Evolutionary conservation across 2,329 filamentous ascomycete genomes (phyloP).

Genomic region (Stemphylium vesicarium): DNA sequence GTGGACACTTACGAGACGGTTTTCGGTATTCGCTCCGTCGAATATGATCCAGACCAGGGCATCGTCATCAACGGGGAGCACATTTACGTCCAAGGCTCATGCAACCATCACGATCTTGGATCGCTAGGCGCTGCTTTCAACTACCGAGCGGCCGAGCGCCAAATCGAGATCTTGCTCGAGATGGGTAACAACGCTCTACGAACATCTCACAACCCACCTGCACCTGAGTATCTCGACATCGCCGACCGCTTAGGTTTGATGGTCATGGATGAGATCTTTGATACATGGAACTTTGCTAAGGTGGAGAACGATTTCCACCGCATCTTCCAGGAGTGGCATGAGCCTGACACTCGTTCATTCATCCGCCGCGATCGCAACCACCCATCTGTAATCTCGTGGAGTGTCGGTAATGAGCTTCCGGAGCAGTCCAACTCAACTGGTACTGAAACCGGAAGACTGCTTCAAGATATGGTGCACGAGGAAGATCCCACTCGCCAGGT

Average conservation of each 20-base stretch:
- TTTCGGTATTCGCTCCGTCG: conserved; percentile 59
- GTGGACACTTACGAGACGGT: conserved; percentile 58
- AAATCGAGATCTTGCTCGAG: conserved; percentile 59
- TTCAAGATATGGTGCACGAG: conserved; percentile 53
- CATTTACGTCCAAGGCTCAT: conserved; percentile 56
- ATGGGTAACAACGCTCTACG: conserved; percentile 60
- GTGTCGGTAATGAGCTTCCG: conserved; percentile 61
- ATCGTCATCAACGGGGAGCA: conserved; percentile 56
- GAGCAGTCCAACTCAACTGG: conserved; percentile 52
- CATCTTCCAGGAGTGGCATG: conserved; percentile 61
- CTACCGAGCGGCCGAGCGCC: conserved; percentile 55
- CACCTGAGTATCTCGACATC: conserved; percentile 58
- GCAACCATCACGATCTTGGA: conserved; percentile 60
- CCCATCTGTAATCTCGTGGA: conserved; percentile 61
- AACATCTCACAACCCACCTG: conserved; percentile 62
- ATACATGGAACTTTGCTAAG: conserved; percentile 58
- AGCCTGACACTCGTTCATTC: conserved; percentile 59
- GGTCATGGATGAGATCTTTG: conserved; percentile 63
- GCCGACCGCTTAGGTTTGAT: conserved; percentile 59
- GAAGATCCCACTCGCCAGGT: conserved; percentile 58
- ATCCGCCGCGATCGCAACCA: conserved; percentile 63
- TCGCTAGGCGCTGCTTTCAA: conserved; percentile 61
- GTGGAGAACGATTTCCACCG: conserved; percentile 58
- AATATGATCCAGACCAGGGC: conserved; percentile 52
- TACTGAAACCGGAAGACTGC: conserved; percentile 43